These are phyloP conservation scores for Heterobasidion annosum DNA, from an alignment of 1,284 basidiomycete species.

Conservation along the genomic window DNA sequence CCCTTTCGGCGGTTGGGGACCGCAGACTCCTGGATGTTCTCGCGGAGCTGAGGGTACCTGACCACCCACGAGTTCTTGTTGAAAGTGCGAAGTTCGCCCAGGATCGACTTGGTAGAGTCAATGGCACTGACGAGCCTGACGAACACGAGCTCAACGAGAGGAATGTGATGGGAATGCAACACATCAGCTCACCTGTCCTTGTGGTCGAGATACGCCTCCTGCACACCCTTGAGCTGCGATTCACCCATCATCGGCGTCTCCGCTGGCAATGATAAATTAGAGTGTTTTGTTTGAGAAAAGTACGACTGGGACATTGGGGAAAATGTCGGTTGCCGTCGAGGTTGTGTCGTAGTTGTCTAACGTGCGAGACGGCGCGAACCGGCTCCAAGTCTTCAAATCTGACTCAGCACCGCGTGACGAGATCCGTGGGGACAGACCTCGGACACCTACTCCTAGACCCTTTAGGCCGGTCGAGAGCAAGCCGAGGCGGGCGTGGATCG, in stretches of 20 bases:
- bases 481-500: no score
- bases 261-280: neutral
- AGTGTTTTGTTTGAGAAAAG: conserved; percentile 23
- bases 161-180: no score
- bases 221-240: conserved; percentile 42
- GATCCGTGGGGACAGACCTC: no score
- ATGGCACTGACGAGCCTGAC: conserved; percentile 71
- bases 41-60: conserved; percentile 69
- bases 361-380: neutral
- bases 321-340: neutral
- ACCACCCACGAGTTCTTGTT: conserved; percentile 84
- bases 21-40: conserved; percentile 21
- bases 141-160: no score
- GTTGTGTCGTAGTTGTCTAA: conserved; percentile 1
- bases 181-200: conserved; percentile 50
- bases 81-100: conserved; percentile 71
- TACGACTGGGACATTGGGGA: conserved; percentile 34
- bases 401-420: no score
- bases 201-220: conserved; percentile 64
- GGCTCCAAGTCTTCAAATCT: neutral
- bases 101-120: conserved; percentile 60
- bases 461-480: no score
- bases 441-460: no score
- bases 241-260: conserved; percentile 9
- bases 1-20: conserved; percentile 26